Base-by-base conservation (phyloP, 2,329 filamentous ascomycete genomes). In the Atkinsonella texensis region DNA sequence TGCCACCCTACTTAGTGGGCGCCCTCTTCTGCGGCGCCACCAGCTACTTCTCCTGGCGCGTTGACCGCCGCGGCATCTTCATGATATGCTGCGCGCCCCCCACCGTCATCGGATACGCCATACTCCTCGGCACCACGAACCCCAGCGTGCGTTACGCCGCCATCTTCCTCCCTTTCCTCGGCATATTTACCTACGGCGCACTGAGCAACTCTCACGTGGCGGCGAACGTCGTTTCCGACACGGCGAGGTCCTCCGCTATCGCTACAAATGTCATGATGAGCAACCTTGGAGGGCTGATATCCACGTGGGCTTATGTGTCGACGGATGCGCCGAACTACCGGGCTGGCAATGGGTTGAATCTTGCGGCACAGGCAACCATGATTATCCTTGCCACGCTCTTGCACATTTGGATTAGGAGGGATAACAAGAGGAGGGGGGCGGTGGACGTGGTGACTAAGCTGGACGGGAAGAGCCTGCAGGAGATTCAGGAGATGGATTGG, bases 311-410 rank as follows among this genome's bases (percentile, higher is more conserved):
- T 1, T 85, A 83, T 65, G 58, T 85, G 43, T 75, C 77, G 0
- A 76, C 68, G 50, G 84, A 88, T 58, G 76, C 58, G 0, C 84
- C 84, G 0, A 66, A 85, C 53, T 89, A 80, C 58, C 77, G 69
- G 28, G 85, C 86, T 43, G 85, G 84, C 0, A 88, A 87, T 60
- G 83, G 83, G 0, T 61, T 87, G 17, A 88, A 88, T 61, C 60
- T 87, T 43, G 84, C 78, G 0, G 81, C 79, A 0, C 72, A 73
- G n/a, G 72, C 70, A n/a, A 68, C 68, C 1, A 79, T 79, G 1
- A 61, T 86, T 12, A 50, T 87, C 1, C 51, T 75, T 3, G 70
- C 71, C 5, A 70, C 74, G 0, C 48, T 59, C 0, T 62, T 83
- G 38, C 68, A 79, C 55, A 56, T 75, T 1, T 88, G 80, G 78